A percentile compares a stretch with the other conserved stretches of the same genome.
These are phyloP conservation scores for Trichoderma sp. DNA, from an alignment of 2,329 filamentous ascomycete species.

Conservation along the genomic window DNA sequence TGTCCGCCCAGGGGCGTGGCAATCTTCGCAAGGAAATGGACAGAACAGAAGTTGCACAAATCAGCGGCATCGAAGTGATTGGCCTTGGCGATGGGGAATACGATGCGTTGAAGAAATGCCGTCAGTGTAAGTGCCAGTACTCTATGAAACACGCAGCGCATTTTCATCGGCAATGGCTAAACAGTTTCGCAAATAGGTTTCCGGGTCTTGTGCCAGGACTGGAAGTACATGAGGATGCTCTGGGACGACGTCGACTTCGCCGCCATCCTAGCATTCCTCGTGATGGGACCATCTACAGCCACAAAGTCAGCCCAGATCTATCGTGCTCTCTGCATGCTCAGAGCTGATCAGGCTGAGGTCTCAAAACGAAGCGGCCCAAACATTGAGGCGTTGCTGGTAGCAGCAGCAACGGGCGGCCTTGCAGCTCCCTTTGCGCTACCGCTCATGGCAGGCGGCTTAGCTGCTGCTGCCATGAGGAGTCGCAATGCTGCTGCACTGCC, in stretches of 20 bases:
- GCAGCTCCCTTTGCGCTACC: slow-evolving; percentile 11
- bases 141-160: background rate
- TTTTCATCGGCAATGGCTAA: background rate
- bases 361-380: background rate
- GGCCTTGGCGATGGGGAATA: slow-evolving; percentile 17
- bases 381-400: background rate
- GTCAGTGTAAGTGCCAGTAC: background rate
- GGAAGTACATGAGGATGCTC: slow-evolving; percentile 13
- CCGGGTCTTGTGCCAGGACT: background rate
- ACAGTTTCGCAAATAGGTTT: background rate
- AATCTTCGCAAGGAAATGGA: background rate
- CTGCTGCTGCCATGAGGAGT: slow-evolving; percentile 1
- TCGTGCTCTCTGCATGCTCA: slow-evolving; percentile 3
- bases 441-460: slow-evolving; percentile 2
- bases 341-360: background rate
- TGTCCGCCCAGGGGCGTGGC: background rate
- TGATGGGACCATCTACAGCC: background rate
- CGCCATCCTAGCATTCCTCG: slow-evolving; percentile 7
- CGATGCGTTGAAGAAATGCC: slow-evolving; percentile 14
- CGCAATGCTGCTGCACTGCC: background rate
- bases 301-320: slow-evolving; percentile 2
- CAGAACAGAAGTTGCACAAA: background rate
- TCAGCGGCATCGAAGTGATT: slow-evolving; percentile 15
- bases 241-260: slow-evolving; percentile 27
- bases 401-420: slow-evolving; percentile 8